phyloP scores from a whole-genome alignment of 345 rosid genomes.

The Eutrema japonicum region DNA sequence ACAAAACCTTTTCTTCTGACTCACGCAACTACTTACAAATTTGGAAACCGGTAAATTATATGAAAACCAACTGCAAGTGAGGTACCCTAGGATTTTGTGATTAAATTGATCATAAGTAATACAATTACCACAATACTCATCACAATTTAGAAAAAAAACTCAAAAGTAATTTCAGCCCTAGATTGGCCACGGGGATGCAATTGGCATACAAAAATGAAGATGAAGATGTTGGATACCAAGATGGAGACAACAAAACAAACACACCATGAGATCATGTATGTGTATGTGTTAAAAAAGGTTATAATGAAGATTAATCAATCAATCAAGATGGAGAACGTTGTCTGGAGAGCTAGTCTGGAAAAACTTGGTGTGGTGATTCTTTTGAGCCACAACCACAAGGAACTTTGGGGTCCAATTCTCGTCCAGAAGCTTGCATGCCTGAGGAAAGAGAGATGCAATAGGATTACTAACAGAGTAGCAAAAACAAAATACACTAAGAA shows the following conservation, averaged over 20 bases:
- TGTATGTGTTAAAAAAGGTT: not conserved
- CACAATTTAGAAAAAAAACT: no score
- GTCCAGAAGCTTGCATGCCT: conserved; percentile 80
- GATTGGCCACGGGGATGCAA: no score
- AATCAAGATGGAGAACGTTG: conserved; percentile 88
- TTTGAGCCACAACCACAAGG: conserved; percentile 80
- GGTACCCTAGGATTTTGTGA: no score
- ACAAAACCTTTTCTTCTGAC: conserved; percentile 30
- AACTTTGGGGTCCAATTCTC: conserved; percentile 69
- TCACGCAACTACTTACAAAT: conserved; percentile 18
- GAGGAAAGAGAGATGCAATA: conserved; percentile 33
- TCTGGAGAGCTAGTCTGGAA: conserved; percentile 64
- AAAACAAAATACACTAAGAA: not conserved
- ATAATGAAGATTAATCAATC: not conserved
- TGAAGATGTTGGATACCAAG: no score
- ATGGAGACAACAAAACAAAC: not conserved
- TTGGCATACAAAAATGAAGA: no score
- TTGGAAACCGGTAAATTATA: not conserved
- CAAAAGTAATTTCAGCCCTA: no score
- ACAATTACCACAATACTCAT: no score
- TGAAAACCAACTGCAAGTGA: no score
- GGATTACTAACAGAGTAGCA: not conserved
- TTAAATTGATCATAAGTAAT: no score
- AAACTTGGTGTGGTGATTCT: conserved; percentile 89
- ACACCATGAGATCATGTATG: not conserved